phyloP scores from a whole-genome alignment of 306 rosid genomes.

The Oxytropis ochrocephala region DNA sequence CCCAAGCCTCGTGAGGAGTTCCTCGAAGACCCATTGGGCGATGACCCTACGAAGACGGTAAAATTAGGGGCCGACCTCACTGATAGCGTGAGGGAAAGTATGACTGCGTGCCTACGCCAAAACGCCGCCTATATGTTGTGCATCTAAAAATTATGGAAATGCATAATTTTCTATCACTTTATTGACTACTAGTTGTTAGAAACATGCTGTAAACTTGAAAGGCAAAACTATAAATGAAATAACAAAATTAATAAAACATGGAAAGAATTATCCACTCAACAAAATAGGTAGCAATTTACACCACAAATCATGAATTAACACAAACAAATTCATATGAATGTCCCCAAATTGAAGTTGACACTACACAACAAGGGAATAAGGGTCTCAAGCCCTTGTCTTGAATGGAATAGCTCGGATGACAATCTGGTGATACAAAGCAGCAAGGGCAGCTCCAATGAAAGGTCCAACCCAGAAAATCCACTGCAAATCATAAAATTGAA shows the following conservation, averaged over 20 bases:
- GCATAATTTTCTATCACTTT: too few relatives aligned
- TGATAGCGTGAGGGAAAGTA: too few relatives aligned
- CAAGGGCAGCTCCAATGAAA: constrained; percentile 87
- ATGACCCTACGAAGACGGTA: too few relatives aligned
- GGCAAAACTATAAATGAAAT: not conserved
- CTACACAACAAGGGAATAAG: not conserved
- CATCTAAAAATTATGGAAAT: too few relatives aligned
- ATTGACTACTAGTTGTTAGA: too few relatives aligned
- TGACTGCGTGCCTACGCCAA: too few relatives aligned
- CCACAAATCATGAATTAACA: constrained; percentile 16
- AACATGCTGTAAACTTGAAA: too few relatives aligned
- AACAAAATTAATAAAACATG: not conserved
- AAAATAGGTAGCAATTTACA: constrained; percentile 15
- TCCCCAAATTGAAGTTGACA: not conserved
- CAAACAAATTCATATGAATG: constrained; percentile 6
- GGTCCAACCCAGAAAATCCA: constrained; percentile 99
- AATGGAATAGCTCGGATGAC: constrained; percentile 92
- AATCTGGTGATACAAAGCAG: constrained; percentile 79
- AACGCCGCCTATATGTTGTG: too few relatives aligned
- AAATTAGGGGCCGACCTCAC: too few relatives aligned
- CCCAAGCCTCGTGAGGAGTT: too few relatives aligned
- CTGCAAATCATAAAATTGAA: constrained; percentile 20
- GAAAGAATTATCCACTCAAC: not conserved
- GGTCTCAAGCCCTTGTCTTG: constrained; percentile 39
- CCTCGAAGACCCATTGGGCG: too few relatives aligned